A percentile compares a stretch with the other conserved stretches of the same genome.
Conservation (phyloP, 108 stramenopile genomes). For the Cyclotella choctawhatcheeana region DNA sequence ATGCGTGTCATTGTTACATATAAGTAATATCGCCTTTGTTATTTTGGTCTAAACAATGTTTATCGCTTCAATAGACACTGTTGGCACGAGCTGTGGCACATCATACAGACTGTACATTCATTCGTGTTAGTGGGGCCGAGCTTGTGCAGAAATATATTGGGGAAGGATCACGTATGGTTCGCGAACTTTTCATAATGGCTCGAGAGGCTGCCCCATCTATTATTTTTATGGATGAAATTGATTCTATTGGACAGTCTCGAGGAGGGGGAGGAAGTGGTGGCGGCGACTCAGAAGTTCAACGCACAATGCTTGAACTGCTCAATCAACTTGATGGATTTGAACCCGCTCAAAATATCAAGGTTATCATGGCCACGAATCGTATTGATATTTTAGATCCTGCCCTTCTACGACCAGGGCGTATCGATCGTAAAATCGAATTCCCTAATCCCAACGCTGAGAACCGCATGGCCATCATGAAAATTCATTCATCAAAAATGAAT, state of each 20-base stretch:
- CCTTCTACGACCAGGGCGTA: constrained; percentile 93
- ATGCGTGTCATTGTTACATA: too few species aligned
- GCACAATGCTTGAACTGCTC: constrained; percentile 99
- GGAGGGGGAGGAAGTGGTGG: constrained; percentile 83
- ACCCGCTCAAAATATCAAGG: constrained; percentile 99
- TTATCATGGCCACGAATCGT: constrained; percentile 97
- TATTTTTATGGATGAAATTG: constrained; percentile 99
- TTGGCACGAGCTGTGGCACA: constrained; percentile 99
- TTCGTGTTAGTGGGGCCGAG: constrained; percentile 98
- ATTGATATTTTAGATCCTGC: constrained; percentile 98
- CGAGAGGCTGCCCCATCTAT: constrained; percentile 98
- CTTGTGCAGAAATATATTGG: constrained; percentile 99
- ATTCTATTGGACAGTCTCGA: constrained; percentile 94
- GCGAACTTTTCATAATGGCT: constrained; percentile 99
- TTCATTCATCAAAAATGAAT: constrained; percentile 98
- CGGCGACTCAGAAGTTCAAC: constrained; percentile 98
- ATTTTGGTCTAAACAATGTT: too few species aligned
- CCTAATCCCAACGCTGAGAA: constrained; percentile 92
- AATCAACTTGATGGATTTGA: constrained; percentile 99
- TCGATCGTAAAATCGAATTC: constrained; percentile 98
- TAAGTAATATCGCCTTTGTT: too few species aligned
- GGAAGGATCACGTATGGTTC: constrained; percentile 99
- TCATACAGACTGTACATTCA: constrained; percentile 99
- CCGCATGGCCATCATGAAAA: constrained; percentile 92
- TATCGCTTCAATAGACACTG: too few species aligned